Evolutionary conservation across 1,284 basidiomycete species (phyloP), one percentile per base, ranked within the genome.

Genomic region (Apiotrichum gracile): DNA sequence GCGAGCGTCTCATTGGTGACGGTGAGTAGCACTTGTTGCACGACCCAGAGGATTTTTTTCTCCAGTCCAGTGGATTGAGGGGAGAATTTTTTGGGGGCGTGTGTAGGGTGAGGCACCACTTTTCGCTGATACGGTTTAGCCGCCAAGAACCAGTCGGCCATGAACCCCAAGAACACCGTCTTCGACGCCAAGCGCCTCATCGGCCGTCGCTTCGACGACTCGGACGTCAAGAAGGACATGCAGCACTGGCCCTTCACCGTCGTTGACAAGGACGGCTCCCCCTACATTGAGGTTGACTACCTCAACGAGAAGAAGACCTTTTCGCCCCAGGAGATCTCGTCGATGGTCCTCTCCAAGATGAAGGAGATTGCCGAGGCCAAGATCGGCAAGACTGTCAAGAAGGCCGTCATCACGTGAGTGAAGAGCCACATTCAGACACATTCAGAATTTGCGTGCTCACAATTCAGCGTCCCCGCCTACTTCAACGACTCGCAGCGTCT

Each of bases 261-360:
- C 66, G 67, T 81, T 61, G 81, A 82, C 78, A 78, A 77, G 72
- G 79, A 79, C 61, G 81, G 81, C 60, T 78, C 78, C 51, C 81
- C 81, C 55, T 78, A 78, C 75, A 78, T 82, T 64, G 66, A 80
- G 75, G 82, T 83, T 65, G 76, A 80, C 61, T 83, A 83, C 78
- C 78, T 80, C 61, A 76, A 75, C 61, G 81, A 83, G 77, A 76
- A 71, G 63, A 83, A 82, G 79, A 75, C 77, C 57, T 83, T 83
- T 76, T 78, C 79, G 51, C 81, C 81, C 55, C 79, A 81, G 74
- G 81, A 83, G 73, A 94, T 98, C 76, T 97, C 94, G 19, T 86
- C 94, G 63, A 97, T 98, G 94, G 93, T 98, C 66, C 85, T 98
- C 67, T 82, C 82, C 68, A 98, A 97, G 82, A 97, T 98, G 91